Conservation (phyloP, 2,329 filamentous ascomycete species). For the Curvularia hawaiiensis region DNA sequence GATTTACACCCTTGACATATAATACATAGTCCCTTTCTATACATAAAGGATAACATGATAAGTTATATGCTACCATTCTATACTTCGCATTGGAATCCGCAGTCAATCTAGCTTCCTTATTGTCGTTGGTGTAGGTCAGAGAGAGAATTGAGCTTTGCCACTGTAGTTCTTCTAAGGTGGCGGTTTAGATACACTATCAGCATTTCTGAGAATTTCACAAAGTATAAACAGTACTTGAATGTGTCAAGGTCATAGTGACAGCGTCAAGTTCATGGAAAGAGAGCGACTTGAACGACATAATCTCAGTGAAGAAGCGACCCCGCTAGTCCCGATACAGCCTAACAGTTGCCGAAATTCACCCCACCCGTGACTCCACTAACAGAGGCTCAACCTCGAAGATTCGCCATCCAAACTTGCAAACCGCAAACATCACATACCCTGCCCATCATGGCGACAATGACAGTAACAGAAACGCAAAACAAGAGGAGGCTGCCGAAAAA, state of each 20-base stretch:
- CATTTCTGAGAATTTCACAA: constrained; percentile 5
- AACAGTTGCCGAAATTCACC: constrained; percentile 24
- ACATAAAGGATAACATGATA: not conserved
- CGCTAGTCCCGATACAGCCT: constrained; percentile 14
- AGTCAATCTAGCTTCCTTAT: not conserved
- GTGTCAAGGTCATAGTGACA: not conserved
- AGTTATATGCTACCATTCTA: not conserved
- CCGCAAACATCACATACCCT: constrained; percentile 8
- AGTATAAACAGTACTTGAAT: too few species aligned
- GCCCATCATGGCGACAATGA: constrained; percentile 66
- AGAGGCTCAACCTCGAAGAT: constrained; percentile 27
- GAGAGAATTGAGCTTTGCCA: not conserved
- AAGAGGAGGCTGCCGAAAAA: constrained; percentile 68
- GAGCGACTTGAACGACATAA: not conserved
- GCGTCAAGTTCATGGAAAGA: not conserved
- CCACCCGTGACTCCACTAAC: constrained; percentile 34
- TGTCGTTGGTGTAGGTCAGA: not conserved
- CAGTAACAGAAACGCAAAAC: constrained; percentile 56
- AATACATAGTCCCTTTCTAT: not conserved
- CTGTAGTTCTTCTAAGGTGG: not conserved
- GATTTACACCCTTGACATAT: not conserved
- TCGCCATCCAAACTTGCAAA: constrained; percentile 24
- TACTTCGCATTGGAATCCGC: not conserved
- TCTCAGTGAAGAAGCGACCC: constrained; percentile 7
- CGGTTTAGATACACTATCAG: not conserved